phyloP scores from a whole-genome alignment of 2,329 filamentous ascomycete species.

The Chrysoporthe puriensis region DNA sequence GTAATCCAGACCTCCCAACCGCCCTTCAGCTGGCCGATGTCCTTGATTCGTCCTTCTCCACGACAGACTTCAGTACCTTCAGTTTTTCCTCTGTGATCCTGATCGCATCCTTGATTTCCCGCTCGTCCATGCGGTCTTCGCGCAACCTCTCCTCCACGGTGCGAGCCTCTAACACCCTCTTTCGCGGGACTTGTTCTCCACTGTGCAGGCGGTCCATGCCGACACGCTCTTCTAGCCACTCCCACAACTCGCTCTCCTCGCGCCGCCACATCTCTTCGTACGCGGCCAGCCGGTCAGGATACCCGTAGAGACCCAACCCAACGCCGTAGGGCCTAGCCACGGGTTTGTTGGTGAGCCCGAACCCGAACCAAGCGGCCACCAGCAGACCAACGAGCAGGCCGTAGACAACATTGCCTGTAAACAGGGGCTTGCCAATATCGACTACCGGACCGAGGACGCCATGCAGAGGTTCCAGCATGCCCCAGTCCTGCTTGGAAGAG shows the following conservation, averaged over 20 bases:
- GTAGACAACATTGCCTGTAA: conserved; percentile 78
- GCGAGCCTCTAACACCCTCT: conserved; percentile 56
- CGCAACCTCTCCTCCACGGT: conserved; percentile 63
- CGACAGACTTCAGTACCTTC: conserved; percentile 72
- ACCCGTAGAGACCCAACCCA: conserved; percentile 45
- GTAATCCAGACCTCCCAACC: neutral
- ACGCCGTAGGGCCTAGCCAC: conserved; percentile 43
- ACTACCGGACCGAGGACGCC: conserved; percentile 69
- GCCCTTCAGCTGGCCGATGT: conserved; percentile 2
- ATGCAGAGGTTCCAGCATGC: conserved; percentile 77
- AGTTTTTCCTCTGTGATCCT: conserved; percentile 85
- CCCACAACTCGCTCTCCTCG: conserved; percentile 89
- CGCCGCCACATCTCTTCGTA: conserved; percentile 93
- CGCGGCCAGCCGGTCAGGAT: conserved; percentile 72
- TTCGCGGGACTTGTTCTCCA: conserved; percentile 44
- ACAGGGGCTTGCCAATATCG: conserved; percentile 70
- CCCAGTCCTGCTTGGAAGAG: conserved; percentile 64
- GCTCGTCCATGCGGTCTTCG: conserved; percentile 67
- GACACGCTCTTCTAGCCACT: conserved; percentile 87
- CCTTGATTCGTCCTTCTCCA: conserved; percentile 58
- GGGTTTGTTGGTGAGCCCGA: conserved; percentile 51
- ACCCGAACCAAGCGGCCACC: conserved; percentile 74
- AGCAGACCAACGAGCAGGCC: conserved; percentile 74
- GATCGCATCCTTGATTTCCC: conserved; percentile 80
- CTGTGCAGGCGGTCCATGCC: conserved; percentile 66